Conservation (phyloP, 2,329 filamentous ascomycete genomes). For the Fragosphaeria purpurea region DNA sequence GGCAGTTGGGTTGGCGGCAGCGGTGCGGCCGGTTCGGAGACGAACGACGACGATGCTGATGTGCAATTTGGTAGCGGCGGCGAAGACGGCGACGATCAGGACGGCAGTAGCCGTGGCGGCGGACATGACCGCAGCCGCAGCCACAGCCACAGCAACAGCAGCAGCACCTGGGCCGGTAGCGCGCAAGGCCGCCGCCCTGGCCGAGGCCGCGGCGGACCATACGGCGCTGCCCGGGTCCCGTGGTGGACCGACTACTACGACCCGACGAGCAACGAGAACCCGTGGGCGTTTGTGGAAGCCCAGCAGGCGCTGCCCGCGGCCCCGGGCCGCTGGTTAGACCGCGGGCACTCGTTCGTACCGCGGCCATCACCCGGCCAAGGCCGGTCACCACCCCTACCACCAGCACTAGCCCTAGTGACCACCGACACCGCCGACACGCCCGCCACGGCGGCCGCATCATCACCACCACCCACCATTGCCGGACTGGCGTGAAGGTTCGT, state of each 20-base stretch:
- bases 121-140: neutral
- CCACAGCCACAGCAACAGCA: constrained; percentile 8
- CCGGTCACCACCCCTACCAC: no score
- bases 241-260: constrained; percentile 64
- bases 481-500: no score
- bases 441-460: no score
- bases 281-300: constrained; percentile 53
- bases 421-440: no score
- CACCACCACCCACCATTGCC: no score
- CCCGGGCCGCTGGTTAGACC: constrained; percentile 34
- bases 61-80: neutral
- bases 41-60: no score
- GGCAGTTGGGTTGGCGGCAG: no score
- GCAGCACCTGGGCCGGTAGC: constrained; percentile 14
- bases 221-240: no score
- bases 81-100: neutral
- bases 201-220: constrained; percentile 12
- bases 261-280: constrained; percentile 59
- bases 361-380: no score
- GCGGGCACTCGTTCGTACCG: neutral
- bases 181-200: constrained; percentile 19
- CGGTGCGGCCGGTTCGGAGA: no score
- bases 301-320: constrained; percentile 29
- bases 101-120: neutral
- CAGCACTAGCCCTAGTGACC: no score